Percentiles rank a stretch among this genome's conserved stretches.
phyloP scores from a whole-genome alignment of 768 basidiomycete genomes.

The Hygrocybe punicea region DNA sequence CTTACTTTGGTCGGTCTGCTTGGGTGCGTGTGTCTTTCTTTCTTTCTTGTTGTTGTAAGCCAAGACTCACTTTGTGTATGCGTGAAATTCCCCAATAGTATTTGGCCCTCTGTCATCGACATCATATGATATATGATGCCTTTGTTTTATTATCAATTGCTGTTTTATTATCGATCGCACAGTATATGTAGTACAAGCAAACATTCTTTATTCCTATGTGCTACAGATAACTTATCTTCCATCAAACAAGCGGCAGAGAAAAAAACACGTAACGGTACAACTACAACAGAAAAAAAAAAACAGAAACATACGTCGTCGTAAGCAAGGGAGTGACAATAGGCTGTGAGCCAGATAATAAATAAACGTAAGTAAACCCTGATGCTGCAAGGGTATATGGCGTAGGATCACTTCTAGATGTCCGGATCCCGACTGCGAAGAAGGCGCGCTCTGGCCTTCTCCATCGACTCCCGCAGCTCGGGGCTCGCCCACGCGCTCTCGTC shows the following conservation, averaged over 20 bases:
- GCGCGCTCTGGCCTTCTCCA: constrained; percentile 62
- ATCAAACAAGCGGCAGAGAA: too few species aligned
- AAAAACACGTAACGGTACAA: too few species aligned
- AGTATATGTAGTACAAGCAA: not conserved
- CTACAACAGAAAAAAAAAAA: too few species aligned
- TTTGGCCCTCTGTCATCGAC: constrained; percentile 15
- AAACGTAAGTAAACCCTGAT: too few species aligned
- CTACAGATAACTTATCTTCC: too few species aligned
- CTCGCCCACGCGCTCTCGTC: constrained; percentile 55
- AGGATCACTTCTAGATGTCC: not conserved
- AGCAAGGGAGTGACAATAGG: too few species aligned
- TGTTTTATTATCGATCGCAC: too few species aligned
- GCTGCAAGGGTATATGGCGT: not conserved
- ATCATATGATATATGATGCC: constrained; percentile 10
- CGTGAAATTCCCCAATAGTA: constrained; percentile 1
- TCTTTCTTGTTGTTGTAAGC: not conserved
- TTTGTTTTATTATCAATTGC: too few species aligned
- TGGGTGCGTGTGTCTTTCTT: constrained; percentile 27
- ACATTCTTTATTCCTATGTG: too few species aligned
- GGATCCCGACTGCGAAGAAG: constrained; percentile 9
- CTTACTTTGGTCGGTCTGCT: constrained; percentile 43
- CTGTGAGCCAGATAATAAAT: too few species aligned
- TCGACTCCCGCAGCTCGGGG: constrained; percentile 63
- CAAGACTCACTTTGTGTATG: not conserved
- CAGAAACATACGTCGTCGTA: too few species aligned